Percentiles rank a stretch among this genome's conserved stretches.
Conservation (phyloP, 2,329 filamentous ascomycete species). For the Trichoderma koningiopsis region DNA sequence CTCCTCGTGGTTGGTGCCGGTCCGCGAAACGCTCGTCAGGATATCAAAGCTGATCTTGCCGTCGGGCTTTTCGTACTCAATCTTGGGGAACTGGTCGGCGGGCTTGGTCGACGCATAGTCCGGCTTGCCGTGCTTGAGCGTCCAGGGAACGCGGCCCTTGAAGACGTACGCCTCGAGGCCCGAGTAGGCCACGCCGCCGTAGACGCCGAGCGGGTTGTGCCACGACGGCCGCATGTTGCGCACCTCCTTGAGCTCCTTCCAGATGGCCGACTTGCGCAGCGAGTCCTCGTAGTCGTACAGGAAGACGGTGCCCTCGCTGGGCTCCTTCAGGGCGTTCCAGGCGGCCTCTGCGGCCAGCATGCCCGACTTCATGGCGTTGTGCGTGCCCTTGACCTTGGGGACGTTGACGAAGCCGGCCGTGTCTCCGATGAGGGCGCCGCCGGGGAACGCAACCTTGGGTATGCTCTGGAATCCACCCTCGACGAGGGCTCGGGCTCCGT, state of each 20-base stretch:
- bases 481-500: conserved; percentile 86
- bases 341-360: conserved; percentile 95
- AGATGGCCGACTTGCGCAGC: conserved; percentile 82
- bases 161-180: conserved; percentile 88
- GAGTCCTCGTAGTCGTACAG: conserved; percentile 92
- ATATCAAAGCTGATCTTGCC: conserved; percentile 96
- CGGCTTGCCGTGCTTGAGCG: conserved; percentile 76
- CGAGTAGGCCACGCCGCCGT: conserved; percentile 89
- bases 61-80: conserved; percentile 96
- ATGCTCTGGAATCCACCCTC: conserved; percentile 98
- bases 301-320: conserved; percentile 73
- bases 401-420: conserved; percentile 96
- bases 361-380: conserved; percentile 95
- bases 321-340: conserved; percentile 68
- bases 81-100: conserved; percentile 80
- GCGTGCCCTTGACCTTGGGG: conserved; percentile 97
- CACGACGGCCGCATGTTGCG: conserved; percentile 98
- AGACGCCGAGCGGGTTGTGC: conserved; percentile 81
- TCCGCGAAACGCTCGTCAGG: conserved; percentile 89
- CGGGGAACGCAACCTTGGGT: conserved; percentile 94
- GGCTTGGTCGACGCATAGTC: conserved; percentile 79
- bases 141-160: conserved; percentile 88
- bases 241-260: conserved; percentile 91
- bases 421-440: conserved; percentile 92
- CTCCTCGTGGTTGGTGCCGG: conserved; percentile 97